phyloP scores from a whole-genome alignment of 352 stramenopile genomes.

The Phytophthora multivora region DNA sequence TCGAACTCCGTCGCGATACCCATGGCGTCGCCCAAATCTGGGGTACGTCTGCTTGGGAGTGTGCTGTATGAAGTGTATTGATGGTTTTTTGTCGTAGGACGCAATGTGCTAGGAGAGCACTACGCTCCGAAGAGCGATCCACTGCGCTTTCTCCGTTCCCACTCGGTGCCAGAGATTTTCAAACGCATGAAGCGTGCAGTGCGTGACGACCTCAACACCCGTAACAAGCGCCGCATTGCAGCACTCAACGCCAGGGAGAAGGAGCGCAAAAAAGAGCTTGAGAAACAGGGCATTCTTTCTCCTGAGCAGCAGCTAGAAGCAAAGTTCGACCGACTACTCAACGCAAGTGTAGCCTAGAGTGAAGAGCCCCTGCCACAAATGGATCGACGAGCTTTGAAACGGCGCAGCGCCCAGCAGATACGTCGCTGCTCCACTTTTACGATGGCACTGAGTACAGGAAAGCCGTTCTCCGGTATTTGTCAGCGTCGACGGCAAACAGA shows the following conservation, averaged over 20 bases:
- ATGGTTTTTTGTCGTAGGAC: constrained; percentile 7
- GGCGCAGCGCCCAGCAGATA: constrained; percentile 14
- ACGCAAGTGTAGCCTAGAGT: constrained; percentile 18
- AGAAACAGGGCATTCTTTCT: constrained; percentile 27
- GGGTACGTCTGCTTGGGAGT: constrained; percentile 8
- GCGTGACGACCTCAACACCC: constrained; percentile 30
- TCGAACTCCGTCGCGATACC: constrained; percentile 34
- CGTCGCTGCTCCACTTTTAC: background rate
- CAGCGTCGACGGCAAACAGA: background rate
- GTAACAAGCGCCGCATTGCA: constrained; percentile 36
- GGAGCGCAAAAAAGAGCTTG: constrained; percentile 28
- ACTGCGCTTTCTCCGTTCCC: constrained; percentile 24
- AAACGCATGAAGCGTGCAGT: constrained; percentile 34
- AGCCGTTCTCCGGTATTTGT: background rate
- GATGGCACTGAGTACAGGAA: constrained; percentile 1
- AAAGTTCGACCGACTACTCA: constrained; percentile 38
- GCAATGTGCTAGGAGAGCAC: constrained; percentile 33
- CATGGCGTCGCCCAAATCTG: constrained; percentile 21
- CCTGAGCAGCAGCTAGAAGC: constrained; percentile 39
- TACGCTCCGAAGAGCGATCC: constrained; percentile 21
- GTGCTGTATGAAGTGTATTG: background rate
- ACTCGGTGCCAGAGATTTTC: constrained; percentile 30
- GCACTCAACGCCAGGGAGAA: constrained; percentile 31
- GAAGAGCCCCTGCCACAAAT: background rate
- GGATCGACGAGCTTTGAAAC: constrained; percentile 19